Percentiles rank a stretch among this genome's conserved stretches.
Conservation (phyloP, 345 rosid genomes). For the Populus alba region DNA sequence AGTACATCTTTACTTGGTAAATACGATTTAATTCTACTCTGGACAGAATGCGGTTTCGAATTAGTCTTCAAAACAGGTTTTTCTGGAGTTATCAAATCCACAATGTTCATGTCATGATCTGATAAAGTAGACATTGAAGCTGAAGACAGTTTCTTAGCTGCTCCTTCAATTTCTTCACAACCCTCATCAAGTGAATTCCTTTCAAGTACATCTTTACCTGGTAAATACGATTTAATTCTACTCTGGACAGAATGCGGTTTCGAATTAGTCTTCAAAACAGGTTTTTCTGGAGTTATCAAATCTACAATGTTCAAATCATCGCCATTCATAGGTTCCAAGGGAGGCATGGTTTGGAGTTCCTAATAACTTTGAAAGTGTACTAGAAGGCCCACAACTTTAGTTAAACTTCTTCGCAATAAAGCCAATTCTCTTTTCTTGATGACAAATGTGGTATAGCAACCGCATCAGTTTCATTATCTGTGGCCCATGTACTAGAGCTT, state of each 20-base stretch:
- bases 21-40: constrained; percentile 26
- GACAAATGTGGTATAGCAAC: constrained; percentile 49
- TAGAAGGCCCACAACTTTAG: constrained; percentile 55
- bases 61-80: constrained; percentile 23
- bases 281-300: constrained; percentile 49
- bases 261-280: constrained; percentile 23
- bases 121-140: constrained; percentile 44
- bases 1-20: constrained; percentile 23
- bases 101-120: constrained; percentile 29
- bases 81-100: constrained; percentile 47
- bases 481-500: constrained; percentile 57
- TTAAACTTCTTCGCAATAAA: constrained; percentile 56
- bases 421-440: constrained; percentile 75
- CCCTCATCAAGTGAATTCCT: constrained; percentile 22
- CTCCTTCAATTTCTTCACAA: constrained; percentile 52
- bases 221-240: constrained; percentile 28
- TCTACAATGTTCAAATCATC: constrained; percentile 21
- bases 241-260: constrained; percentile 37
- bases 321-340: constrained; percentile 27
- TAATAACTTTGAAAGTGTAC: constrained; percentile 71
- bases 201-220: constrained; percentile 25
- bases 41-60: constrained; percentile 38
- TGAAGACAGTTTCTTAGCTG: constrained; percentile 62
- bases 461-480: constrained; percentile 41
- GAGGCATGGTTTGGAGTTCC: constrained; percentile 46